Conservation (phyloP, 208 protist genomes). For the Crithidia expoeki region DNA sequence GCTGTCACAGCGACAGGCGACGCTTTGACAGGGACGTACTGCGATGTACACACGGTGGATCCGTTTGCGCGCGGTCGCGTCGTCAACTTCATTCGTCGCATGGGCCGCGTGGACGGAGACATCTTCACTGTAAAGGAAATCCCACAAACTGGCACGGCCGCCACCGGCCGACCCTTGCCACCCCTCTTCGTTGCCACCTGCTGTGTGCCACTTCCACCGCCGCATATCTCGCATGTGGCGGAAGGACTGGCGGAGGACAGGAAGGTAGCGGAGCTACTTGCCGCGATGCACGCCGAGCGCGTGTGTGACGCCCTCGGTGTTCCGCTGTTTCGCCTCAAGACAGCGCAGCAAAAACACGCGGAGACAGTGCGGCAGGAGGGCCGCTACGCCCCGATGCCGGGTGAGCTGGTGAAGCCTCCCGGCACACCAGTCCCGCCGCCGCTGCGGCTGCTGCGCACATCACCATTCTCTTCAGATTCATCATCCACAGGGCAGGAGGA, state of each 20-base stretch:
- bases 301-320: conserved; percentile 76
- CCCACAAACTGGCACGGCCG: neutral
- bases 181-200: conserved; percentile 52
- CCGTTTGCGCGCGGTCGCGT: conserved; percentile 73
- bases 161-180: conserved; percentile 3
- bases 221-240: conserved; percentile 66
- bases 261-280: conserved; percentile 78
- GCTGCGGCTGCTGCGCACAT: conserved; percentile 58
- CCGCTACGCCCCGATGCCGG: conserved; percentile 69
- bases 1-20: too few species aligned
- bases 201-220: conserved; percentile 54
- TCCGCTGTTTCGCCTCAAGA: conserved; percentile 58
- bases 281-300: conserved; percentile 86
- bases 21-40: neutral
- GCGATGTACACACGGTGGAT: conserved; percentile 40
- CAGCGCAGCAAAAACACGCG: neutral
- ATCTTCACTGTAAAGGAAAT: conserved; percentile 47
- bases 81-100: conserved; percentile 75
- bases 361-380: conserved; percentile 37
- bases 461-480: neutral
- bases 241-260: conserved; percentile 64
- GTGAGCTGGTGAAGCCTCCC: conserved; percentile 60
- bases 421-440: conserved; percentile 69
- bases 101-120: conserved; percentile 35
- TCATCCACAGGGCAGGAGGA: neutral